These are phyloP conservation scores for Colletotrichum horii DNA, from an alignment of 2,329 filamentous ascomycete genomes.

Conservation along the genomic window DNA sequence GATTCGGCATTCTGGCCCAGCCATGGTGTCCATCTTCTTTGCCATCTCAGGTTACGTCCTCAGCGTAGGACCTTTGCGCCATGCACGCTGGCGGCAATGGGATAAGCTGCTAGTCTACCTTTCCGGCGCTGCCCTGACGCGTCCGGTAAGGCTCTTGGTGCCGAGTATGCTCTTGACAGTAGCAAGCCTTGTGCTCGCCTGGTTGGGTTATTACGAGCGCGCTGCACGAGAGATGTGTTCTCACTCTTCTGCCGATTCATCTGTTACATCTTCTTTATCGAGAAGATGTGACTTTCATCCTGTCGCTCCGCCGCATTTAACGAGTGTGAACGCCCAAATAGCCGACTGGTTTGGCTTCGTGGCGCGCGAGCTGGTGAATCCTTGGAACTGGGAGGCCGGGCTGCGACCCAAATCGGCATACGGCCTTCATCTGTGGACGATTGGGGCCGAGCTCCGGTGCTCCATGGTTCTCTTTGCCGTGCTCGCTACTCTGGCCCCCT, in stretches of 20 bases:
- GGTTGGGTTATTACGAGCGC: neutral
- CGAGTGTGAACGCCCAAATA: neutral
- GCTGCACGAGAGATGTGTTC: neutral
- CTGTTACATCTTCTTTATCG: neutral
- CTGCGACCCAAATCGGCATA: neutral
- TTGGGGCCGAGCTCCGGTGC: neutral
- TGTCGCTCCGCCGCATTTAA: neutral
- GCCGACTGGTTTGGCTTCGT: neutral
- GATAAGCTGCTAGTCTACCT: neutral
- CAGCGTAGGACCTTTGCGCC: neutral
- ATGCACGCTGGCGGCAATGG: neutral
- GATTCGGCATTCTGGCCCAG: neutral
- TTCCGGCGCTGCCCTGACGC: neutral
- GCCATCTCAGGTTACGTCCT: neutral
- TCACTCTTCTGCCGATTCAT: neutral
- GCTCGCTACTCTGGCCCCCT: neutral
- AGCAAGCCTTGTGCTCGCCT: neutral
- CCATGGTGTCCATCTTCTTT: neutral
- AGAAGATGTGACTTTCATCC: neutral
- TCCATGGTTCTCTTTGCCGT: neutral
- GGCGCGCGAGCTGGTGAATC: neutral
- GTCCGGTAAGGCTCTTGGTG: neutral
- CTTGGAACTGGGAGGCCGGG: neutral
- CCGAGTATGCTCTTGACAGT: neutral
- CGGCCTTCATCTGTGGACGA: neutral